Conservation (phyloP, 129 eudicot genomes). For the Helichrysum umbraculigerum region DNA sequence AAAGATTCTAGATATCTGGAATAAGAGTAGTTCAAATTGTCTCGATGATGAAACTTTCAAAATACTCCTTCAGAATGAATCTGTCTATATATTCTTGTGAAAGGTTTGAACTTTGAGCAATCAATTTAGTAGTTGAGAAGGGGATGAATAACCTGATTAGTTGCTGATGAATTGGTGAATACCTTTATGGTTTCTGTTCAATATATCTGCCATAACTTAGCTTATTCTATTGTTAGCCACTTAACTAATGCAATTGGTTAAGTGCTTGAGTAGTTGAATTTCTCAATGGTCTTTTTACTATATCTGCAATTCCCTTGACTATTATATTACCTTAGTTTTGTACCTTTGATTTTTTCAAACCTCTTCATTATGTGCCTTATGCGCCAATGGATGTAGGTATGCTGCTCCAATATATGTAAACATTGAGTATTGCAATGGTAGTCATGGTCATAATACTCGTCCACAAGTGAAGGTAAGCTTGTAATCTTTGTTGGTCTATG, state of each 20-base stretch:
- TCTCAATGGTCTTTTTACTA: background rate
- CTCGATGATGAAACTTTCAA: background rate
- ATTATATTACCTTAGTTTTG: constrained; percentile 1
- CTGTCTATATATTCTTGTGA: background rate
- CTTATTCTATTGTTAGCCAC: background rate
- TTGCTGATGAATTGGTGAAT: background rate
- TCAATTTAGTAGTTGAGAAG: background rate
- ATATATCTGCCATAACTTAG: background rate
- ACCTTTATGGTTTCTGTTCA: background rate
- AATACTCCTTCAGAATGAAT: background rate
- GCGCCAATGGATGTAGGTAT: constrained; percentile 48
- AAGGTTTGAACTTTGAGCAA: background rate
- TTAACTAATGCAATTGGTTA: background rate
- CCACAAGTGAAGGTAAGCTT: constrained; percentile 37
- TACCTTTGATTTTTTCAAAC: background rate
- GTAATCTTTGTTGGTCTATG: constrained; percentile 18
- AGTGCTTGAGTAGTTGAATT: background rate
- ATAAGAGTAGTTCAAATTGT: no score
- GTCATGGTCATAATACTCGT: constrained; percentile 32
- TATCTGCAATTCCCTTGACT: background rate
- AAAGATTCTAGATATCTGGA: background rate
- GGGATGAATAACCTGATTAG: background rate
- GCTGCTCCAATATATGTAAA: constrained; percentile 83
- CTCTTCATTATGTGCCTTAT: background rate
- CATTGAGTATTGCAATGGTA: constrained; percentile 56